Conservation (phyloP, 2,329 filamentous ascomycete species). For the Furcasterigmium sp. region DNA sequence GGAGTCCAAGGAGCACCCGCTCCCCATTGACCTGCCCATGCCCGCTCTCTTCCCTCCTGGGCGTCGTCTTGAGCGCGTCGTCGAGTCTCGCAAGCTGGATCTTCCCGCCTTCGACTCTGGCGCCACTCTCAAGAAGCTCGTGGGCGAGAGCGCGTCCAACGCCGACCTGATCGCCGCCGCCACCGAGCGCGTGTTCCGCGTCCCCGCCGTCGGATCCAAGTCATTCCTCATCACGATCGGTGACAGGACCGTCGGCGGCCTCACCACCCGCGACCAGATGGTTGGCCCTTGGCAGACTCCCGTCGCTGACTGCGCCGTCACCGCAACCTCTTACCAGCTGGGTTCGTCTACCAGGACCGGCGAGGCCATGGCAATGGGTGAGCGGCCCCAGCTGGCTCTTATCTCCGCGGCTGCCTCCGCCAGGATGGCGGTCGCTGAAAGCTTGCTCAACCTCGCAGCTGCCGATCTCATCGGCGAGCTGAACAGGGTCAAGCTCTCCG, state of each 20-base stretch:
- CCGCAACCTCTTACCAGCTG: conserved; percentile 69
- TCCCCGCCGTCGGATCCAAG: conserved; percentile 93
- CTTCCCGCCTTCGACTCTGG: conserved; percentile 68
- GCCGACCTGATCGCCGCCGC: conserved; percentile 57
- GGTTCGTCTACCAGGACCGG: conserved; percentile 67
- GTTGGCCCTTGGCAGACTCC: conserved; percentile 95
- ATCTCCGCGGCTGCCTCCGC: conserved; percentile 88
- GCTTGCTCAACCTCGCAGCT: conserved; percentile 87
- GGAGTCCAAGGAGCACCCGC: conserved; percentile 67
- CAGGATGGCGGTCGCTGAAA: conserved; percentile 93
- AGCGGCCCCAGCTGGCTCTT: conserved; percentile 82
- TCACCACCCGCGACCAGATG: conserved; percentile 88
- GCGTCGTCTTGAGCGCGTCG: conserved; percentile 72
- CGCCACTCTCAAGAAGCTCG: conserved; percentile 59
- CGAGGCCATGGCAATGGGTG: conserved; percentile 97
- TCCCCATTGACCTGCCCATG: conserved; percentile 86
- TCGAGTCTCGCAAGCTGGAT: conserved; percentile 62
- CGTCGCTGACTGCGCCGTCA: conserved; percentile 90
- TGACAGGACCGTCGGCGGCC: conserved; percentile 84
- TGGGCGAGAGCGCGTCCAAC: conserved; percentile 48
- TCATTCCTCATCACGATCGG: conserved; percentile 96
- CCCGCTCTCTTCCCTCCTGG: conserved; percentile 82
- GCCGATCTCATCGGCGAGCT: conserved; percentile 66
- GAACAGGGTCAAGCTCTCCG: conserved; percentile 77
- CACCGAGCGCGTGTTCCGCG: conserved; percentile 71